Evolutionary conservation across 768 basidiomycete species (phyloP), one percentile per base, ranked within the genome.

Genomic region (Rhizopogon roseolus): DNA sequence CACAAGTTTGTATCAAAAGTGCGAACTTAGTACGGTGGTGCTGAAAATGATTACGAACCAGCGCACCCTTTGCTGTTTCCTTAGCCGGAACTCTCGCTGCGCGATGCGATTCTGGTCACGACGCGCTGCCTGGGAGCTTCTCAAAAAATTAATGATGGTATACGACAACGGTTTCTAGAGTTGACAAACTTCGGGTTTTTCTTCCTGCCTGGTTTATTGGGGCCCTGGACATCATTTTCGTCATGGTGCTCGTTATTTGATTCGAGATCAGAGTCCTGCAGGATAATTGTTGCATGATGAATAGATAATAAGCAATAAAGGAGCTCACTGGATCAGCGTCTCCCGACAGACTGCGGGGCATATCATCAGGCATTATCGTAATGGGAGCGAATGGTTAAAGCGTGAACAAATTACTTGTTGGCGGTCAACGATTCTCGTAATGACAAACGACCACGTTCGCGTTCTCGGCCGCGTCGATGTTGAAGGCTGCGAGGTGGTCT

Each of bases 51-150:
- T 17, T 41, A 41, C 40, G 29, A 42, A 43, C 29, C 49, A 8
- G 70, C 76, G 54, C 54, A 86, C 87, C 67, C 87, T 78, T 59
- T 95, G 93, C 64, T 96, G 94, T 66, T 97, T 97, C 62, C 94
- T 77, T 49, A 94, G 73, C 48, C 94, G 83, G 64, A 96, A 97
- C 67, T 97, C 94, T 16, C 94, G 81, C 66, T 96, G 94, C 1
- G 94, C 94, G 50, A 96, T 93, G 50, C 90, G 81, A 65, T 93
- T 93, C 67, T 93, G 90, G 72, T 93, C 90, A 59, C 90, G 81
- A 61, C 90, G 75, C 13, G 91, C 90, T 34, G 90, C 90, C 71
- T 93, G 91, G 19, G 90, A 93, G 73, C 90, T 93, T 48, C 9
- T 48, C 34, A 3, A 7, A 7, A 16, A 9, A 22, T 48, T 54